Evolutionary conservation across 73 alveolate genomes (phyloP), one percentile per base, ranked within the genome.

Genomic region (Symbiodinium natans): DNA sequence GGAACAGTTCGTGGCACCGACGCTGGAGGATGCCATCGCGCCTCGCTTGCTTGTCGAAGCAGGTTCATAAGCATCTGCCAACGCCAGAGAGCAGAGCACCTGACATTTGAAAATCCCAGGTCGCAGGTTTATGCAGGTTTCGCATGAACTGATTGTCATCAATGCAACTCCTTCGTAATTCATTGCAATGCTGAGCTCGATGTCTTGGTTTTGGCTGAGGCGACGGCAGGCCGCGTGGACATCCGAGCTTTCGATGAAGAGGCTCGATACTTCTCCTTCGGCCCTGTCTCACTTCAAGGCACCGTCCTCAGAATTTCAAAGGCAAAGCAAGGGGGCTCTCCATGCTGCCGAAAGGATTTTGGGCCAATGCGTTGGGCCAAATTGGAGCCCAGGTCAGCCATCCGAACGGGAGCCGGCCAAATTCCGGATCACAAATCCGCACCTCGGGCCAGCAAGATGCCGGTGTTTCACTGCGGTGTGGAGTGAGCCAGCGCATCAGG

Each of bases 191-290:
- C n/a, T n/a, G n/a, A n/a, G n/a, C n/a, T n/a, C n/a, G n/a, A n/a
- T n/a, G n/a, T n/a, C n/a, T n/a, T n/a, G n/a, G n/a, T n/a, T n/a
- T n/a, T n/a, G 13, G 23, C 86, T 19, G 11, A 90, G 97, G 97
- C 97, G 38, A 59, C 80, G 4, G 97, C 97, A 23, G 97, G 97
- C 1, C 87, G 88, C 80, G 31, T 42, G 46, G 97, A 59, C 38
- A 90, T 90, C 48, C 97, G 97, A 27, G 97, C 97, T 80, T 90
- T 90, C 77, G 97, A 90, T n/a, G 97, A 90, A 77, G 97, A 90
- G 80, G 87, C 97, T 9, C 73, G 97, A 29, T 90, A 90, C 52
- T 90, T 90, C 88, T 90, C 97, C 97, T 90, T 90, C 40, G 97
- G 97, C 54, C 97, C 97, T 1, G 89, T 90, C 39, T 83, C 97